Evolutionary conservation across 2,329 filamentous ascomycete species (phyloP), one percentile per base, ranked within the genome.

Genomic region (Sporothrix brasiliensis): DNA sequence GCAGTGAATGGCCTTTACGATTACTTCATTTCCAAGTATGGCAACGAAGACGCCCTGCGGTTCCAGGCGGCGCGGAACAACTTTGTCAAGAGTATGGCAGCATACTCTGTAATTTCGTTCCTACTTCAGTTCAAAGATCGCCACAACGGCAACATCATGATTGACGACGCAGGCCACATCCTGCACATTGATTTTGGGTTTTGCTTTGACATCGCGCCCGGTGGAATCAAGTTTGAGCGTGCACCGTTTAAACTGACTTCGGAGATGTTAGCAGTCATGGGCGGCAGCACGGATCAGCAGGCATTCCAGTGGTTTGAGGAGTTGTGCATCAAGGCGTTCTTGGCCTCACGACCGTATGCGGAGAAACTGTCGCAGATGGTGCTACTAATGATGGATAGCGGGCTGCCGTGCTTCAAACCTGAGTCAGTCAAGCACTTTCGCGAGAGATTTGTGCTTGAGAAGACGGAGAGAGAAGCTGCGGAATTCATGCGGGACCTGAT

Each of bases 221-320:
- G 95, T 63, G 95, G 96, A 72, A 93, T 99, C 77, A 94, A 94
- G 76, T 99, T 99, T 78, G 95, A 99, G 83, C 91, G 95, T 30
- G 95, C 95, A 0, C 95, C 95, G 0, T 99, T 99, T 86, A 99
- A 99, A 82, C 88, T 99, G 69, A 99, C 95, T 0, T 87, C 89
- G 9, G 95, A 99, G 79, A 99, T 99, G 96, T 87, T 99, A 72
- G 92, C 94, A n/a, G 95, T 99, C 76, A 98, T 99, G 94, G 94
- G 95, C 68, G 94, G 94, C 71, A 89, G 86, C 69, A 91, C 89
- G 3, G 89, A 91, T 54, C 92, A 94, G 68, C 94, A 98, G 80
- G 85, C 93, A 16, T 99, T 97, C 84, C 90, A 90, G 74, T 95
- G 92, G 88, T 99, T 99, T 76, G 95, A 99, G 81, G 94, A 97